Evolutionary conservation across 129 eudicot genomes (phyloP).

Genomic region (Sambucus nigra): DNA sequence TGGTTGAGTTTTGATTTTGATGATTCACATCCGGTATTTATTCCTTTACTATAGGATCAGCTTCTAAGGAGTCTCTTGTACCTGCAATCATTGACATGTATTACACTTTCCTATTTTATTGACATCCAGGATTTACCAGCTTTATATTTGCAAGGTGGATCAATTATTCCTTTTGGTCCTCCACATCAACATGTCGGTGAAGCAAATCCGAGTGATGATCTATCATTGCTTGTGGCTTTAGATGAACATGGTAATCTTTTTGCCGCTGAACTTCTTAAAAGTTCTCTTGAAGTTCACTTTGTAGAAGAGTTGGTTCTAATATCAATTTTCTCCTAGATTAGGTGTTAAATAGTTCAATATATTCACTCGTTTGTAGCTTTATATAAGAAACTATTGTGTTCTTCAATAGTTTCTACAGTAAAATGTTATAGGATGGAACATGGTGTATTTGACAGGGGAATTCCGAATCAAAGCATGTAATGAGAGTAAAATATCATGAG

Average conservation of each 20-base stretch:
- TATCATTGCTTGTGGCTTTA: constrained; percentile 70
- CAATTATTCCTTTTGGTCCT: constrained; percentile 66
- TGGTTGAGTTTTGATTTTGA: constrained; percentile 91
- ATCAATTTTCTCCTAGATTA: not conserved
- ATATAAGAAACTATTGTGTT: not conserved
- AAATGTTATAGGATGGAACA: too few relatives aligned
- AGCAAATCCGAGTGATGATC: constrained; percentile 65
- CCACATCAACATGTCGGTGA: constrained; percentile 72
- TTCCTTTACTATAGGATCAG: not conserved
- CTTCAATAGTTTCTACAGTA: too few relatives aligned
- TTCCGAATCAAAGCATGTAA: too few relatives aligned
- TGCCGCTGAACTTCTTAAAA: not conserved
- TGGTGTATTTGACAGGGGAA: too few relatives aligned
- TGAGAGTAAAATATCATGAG: too few relatives aligned
- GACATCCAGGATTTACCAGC: constrained; percentile 74
- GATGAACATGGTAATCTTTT: constrained; percentile 61
- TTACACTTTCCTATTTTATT: constrained; percentile 2
- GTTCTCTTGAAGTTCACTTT: not conserved
- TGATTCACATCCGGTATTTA: constrained; percentile 85
- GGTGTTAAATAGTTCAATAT: not conserved
- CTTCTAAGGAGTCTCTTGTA: not conserved
- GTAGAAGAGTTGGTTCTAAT: too few relatives aligned
- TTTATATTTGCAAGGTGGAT: constrained; percentile 76
- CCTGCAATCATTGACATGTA: not conserved
- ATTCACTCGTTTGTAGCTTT: not conserved